Evolutionary conservation across 768 basidiomycete genomes (phyloP).

Genomic region (Coprinopsis cinerea): DNA sequence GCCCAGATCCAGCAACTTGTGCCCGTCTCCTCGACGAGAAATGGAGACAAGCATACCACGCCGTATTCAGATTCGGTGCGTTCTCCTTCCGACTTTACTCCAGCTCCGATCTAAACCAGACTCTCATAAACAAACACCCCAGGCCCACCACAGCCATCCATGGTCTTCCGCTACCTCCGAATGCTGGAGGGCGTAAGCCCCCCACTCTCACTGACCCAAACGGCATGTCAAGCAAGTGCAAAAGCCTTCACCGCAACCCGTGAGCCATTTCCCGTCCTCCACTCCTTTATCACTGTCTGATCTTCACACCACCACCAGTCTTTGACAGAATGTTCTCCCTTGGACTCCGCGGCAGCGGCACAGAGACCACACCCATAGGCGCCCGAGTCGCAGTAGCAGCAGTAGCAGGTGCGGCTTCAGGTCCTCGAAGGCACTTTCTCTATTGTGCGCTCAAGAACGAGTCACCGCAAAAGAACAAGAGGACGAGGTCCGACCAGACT

Average conservation of each 20-base stretch:
- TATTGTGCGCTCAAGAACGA: conserved; percentile 75
- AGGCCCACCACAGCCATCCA: conserved; percentile 85
- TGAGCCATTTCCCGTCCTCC: conserved; percentile 31
- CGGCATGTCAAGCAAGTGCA: conserved; percentile 83
- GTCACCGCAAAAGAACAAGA: conserved; percentile 34
- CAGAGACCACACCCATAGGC: conserved; percentile 55
- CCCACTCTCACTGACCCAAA: conserved; percentile 78
- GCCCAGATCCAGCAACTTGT: conserved; percentile 74
- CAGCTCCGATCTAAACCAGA: too few species aligned
- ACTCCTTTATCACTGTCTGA: conserved; percentile 7
- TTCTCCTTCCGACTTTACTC: conserved; percentile 6
- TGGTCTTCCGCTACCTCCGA: conserved; percentile 89
- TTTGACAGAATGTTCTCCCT: conserved; percentile 89
- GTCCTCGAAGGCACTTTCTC: conserved; percentile 79
- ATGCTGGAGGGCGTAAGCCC: conserved; percentile 89
- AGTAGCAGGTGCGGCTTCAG: conserved; percentile 55
- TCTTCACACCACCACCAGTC: conserved; percentile 41
- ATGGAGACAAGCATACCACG: conserved; percentile 84
- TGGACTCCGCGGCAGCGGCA: conserved; percentile 71
- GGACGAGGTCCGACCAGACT: conserved; percentile 6
- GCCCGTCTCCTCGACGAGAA: conserved; percentile 88
- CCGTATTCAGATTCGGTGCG: conserved; percentile 81
- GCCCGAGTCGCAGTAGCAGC: conserved; percentile 61
- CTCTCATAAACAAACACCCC: too few species aligned
- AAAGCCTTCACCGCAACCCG: conserved; percentile 85